Conservation (phyloP, 208 protist genomes). For the Blastocrithidia nonstop region DNA sequence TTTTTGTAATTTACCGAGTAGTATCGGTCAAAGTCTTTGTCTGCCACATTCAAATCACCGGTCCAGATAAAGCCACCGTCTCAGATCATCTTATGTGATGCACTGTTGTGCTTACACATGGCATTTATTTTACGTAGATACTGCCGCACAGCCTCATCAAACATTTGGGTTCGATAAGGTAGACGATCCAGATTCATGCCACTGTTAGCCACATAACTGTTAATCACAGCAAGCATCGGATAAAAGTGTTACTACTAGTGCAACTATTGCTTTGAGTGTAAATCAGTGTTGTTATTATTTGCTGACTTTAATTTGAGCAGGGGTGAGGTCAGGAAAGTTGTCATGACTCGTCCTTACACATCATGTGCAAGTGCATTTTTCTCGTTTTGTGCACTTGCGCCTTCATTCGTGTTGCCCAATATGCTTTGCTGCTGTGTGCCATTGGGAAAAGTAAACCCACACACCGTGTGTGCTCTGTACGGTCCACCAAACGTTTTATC, state of each 20-base stretch:
- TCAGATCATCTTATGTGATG: background rate
- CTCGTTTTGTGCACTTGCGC: too few species aligned
- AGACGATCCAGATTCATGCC: slow-evolving; percentile 80
- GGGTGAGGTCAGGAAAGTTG: slow-evolving; percentile 38
- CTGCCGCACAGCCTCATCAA: slow-evolving; percentile 55
- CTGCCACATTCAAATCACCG: slow-evolving; percentile 90
- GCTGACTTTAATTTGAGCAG: too few species aligned
- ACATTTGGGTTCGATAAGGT: slow-evolving; percentile 64
- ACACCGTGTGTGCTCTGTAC: slow-evolving; percentile 9
- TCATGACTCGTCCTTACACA: slow-evolving; percentile 78
- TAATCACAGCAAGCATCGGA: slow-evolving; percentile 54
- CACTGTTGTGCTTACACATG: slow-evolving; percentile 9
- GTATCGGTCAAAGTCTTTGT: slow-evolving; percentile 86
- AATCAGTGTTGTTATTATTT: too few species aligned
- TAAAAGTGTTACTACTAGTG: too few species aligned
- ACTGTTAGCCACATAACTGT: slow-evolving; percentile 90
- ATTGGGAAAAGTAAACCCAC: slow-evolving; percentile 25
- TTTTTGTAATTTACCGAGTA: slow-evolving; percentile 61
- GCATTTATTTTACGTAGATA: slow-evolving; percentile 21
- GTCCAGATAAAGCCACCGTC: slow-evolving; percentile 77
- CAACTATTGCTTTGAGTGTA: too few species aligned
- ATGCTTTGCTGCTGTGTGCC: too few species aligned
- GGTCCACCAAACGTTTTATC: slow-evolving; percentile 5
- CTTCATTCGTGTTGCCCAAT: too few species aligned
- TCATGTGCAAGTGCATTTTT: slow-evolving; percentile 29